Percentiles rank a stretch among this genome's conserved stretches.
Conservation (phyloP, 495 filamentous ascomycete genomes). For the Penicillium cinerascens region DNA sequence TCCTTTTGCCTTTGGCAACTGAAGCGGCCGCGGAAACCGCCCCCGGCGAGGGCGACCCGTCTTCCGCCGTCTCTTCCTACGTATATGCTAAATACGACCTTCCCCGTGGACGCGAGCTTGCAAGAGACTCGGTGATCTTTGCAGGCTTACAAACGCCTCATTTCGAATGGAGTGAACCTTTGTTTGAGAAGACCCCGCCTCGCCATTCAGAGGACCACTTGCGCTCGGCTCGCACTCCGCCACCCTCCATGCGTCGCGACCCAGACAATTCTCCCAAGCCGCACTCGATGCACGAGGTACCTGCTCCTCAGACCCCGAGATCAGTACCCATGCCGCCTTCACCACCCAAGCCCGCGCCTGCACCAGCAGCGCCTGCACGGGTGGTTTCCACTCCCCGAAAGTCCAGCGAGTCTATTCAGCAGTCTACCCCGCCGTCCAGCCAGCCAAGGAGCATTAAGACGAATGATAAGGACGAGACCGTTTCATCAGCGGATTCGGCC, state of each 20-base stretch:
- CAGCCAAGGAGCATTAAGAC: conserved; percentile 3
- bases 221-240: conserved; percentile 35
- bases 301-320: conserved; percentile 12
- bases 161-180: conserved; percentile 59
- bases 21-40: conserved; percentile 13
- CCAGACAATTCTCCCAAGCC: conserved; percentile 33
- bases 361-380: conserved; percentile 29
- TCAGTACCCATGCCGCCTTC: conserved; percentile 13
- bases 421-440: conserved; percentile 18
- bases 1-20: conserved; percentile 31
- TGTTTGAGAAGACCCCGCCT: conserved; percentile 50
- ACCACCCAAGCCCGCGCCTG: conserved; percentile 1
- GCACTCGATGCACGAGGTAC: conserved; percentile 35
- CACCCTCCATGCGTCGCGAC: conserved; percentile 23
- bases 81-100: conserved; percentile 79
- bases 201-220: conserved; percentile 34
- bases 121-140: conserved; percentile 65
- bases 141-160: conserved; percentile 56
- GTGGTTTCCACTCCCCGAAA: conserved; percentile 41
- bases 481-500: conserved; percentile 61
- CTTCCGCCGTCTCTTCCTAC: conserved; percentile 64
- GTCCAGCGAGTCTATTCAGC: conserved; percentile 36
- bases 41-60: conserved; percentile 32
- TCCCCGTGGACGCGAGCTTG: conserved; percentile 73
- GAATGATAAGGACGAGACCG: conserved; percentile 46